Evolutionary conservation across 345 rosid genomes (phyloP), one percentile per base, ranked within the genome.

Genomic region (Eucalyptus lansdowneana): DNA sequence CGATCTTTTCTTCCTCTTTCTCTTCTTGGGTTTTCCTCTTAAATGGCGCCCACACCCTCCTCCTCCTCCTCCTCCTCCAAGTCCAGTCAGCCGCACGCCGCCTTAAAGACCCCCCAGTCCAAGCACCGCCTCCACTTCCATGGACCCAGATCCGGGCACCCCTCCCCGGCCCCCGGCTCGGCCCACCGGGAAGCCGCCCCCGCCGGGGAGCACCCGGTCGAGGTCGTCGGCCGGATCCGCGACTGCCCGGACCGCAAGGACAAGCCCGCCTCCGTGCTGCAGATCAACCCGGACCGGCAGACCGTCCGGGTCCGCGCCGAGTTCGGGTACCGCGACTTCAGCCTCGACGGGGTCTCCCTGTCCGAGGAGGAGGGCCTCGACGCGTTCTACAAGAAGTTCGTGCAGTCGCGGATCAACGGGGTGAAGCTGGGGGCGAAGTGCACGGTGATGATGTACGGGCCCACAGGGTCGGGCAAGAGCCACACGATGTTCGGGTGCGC

Each of bases 401-500:
- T 98, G 5, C 91, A 93, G 92, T 93, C 96, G 80, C 95, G 99
- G 91, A 94, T 98, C 13, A 93, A 90, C 76, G 98, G 95, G 47
- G 99, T 98, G 72, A 97, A 95, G 88, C 16, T 94, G 90, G 99
- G 99, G 69, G 93, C 90, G 2, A 98, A 95, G 87, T 96, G 99
- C 65, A 98, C 99, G 1, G 90, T 98, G 7, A 94, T 98, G 99
- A 98, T 97, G 99, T 98, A 98, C 65, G 99, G 99, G 47, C 99
- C 99, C 1, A 98, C 99, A 2, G 99, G 99, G 88, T 95, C 99
- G 0, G 99, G 99, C 1, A 98, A 98, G 92, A 98, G 99, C 86
- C 97, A 97, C 90, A 96, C 98, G 0, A 98, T 98, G 99, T 98
- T 98, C 88, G 99, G 99, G 51, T 95, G 96, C 89, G 81, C 96